Conservation (phyloP, 108 stramenopile species). For the Ochromonas danica region DNA sequence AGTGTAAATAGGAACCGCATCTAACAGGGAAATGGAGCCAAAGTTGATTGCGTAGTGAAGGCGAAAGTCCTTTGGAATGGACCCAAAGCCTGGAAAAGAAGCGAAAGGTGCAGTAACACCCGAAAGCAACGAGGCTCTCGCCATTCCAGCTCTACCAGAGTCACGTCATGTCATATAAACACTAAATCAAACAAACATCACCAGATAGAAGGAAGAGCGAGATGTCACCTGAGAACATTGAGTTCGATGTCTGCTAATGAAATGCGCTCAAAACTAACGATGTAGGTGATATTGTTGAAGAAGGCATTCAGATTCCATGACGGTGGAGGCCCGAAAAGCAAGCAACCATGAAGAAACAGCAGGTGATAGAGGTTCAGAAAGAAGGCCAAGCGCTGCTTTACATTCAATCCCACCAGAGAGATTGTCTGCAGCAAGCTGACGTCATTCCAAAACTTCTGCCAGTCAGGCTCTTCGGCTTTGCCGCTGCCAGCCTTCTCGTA, state of each 20-base stretch:
- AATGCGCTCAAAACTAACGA: conserved; percentile 83
- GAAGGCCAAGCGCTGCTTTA: conserved; percentile 69
- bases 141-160: background rate
- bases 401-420: conserved; percentile 66
- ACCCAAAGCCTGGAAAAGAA: conserved; percentile 57
- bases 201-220: conserved; percentile 29
- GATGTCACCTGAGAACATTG: conserved; percentile 59
- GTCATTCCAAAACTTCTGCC: conserved; percentile 74
- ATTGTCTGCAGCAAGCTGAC: conserved; percentile 68
- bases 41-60: conserved; percentile 69
- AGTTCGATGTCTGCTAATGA: conserved; percentile 85
- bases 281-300: conserved; percentile 78
- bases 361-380: conserved; percentile 89
- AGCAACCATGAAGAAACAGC: conserved; percentile 80
- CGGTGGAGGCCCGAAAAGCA: conserved; percentile 68
- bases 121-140: background rate
- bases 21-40: conserved; percentile 48
- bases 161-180: background rate
- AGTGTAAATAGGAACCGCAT: conserved; percentile 4
- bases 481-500: conserved; percentile 44
- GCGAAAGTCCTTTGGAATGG: conserved; percentile 57
- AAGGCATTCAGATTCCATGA: conserved; percentile 59
- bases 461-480: conserved; percentile 41
- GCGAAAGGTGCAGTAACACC: background rate
- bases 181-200: conserved; percentile 61